A percentile compares a stretch with the other conserved stretches of the same genome.
Conservation (phyloP, 2,329 filamentous ascomycete genomes). For the Penicillium occitanis region DNA sequence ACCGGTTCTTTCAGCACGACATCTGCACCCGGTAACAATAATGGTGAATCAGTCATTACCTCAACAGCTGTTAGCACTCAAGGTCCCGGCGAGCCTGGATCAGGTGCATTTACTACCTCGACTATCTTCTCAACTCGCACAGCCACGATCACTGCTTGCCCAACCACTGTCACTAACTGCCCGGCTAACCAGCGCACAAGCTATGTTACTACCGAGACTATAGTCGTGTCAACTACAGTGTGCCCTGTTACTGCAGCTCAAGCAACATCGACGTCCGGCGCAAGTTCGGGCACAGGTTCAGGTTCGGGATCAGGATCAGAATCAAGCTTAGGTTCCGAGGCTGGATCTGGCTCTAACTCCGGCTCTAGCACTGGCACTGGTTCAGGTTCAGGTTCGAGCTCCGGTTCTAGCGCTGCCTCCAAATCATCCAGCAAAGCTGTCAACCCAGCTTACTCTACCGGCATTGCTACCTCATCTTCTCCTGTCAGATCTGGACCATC, state of each 20-base stretch:
- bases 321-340: neutral
- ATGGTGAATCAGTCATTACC: neutral
- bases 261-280: neutral
- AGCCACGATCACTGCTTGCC: constrained; percentile 19
- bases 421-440: neutral
- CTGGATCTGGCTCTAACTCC: neutral
- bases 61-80: constrained; percentile 4
- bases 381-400: neutral
- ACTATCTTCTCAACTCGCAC: constrained; percentile 15
- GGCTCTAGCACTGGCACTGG: neutral
- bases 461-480: neutral
- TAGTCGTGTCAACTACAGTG: constrained; percentile 6
- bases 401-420: neutral
- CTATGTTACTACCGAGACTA: constrained; percentile 15
- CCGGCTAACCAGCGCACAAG: constrained; percentile 7
- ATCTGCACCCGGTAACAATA: neutral
- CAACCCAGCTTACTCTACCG: neutral
- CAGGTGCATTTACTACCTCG: constrained; percentile 7
- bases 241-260: constrained; percentile 11
- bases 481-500: neutral
- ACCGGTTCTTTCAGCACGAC: neutral
- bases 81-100: neutral
- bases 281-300: neutral
- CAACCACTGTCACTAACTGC: constrained; percentile 16
- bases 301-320: neutral